phyloP scores from a whole-genome alignment of 2,329 filamentous ascomycete species.

The Cercospora nicotianae region DNA sequence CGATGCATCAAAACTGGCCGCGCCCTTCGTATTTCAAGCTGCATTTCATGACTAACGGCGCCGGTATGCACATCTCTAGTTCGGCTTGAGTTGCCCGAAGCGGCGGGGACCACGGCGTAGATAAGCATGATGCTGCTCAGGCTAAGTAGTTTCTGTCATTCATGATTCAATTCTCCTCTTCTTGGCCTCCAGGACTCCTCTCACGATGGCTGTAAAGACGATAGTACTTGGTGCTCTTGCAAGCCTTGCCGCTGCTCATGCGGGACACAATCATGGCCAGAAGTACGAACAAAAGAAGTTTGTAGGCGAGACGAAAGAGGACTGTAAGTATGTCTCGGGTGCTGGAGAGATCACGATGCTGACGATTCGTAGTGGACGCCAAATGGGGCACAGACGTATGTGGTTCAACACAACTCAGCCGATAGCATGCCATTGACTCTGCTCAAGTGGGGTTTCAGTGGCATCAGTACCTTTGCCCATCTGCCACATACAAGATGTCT shows the following conservation, averaged over 20 bases:
- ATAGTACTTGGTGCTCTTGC: neutral
- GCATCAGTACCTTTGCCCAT: conserved; percentile 46
- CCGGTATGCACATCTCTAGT: conserved; percentile 8
- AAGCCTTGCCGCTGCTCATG: conserved; percentile 15
- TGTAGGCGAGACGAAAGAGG: conserved; percentile 32
- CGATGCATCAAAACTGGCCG: neutral
- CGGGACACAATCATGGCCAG: conserved; percentile 19
- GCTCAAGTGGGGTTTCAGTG: conserved; percentile 37
- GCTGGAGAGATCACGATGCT: neutral
- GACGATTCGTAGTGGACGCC: conserved; percentile 23
- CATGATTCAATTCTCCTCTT: neutral
- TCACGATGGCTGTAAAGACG: neutral
- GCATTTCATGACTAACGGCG: conserved; percentile 12
- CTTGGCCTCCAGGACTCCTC: neutral
- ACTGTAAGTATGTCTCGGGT: conserved; percentile 8
- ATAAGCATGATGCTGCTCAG: conserved; percentile 19
- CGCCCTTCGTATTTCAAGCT: neutral
- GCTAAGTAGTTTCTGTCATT: conserved; percentile 20
- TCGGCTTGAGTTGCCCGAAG: conserved; percentile 15
- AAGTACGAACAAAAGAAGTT: conserved; percentile 27
- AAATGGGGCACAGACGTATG: conserved; percentile 34
- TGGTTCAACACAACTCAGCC: neutral
- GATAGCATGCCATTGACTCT: neutral
- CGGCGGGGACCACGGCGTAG: conserved; percentile 16
- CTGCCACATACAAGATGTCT: conserved; percentile 51